Evolutionary conservation across 2,329 filamentous ascomycete genomes (phyloP), one percentile per base, ranked within the genome.

Genomic region (Chrysoporthe austroafricana): DNA sequence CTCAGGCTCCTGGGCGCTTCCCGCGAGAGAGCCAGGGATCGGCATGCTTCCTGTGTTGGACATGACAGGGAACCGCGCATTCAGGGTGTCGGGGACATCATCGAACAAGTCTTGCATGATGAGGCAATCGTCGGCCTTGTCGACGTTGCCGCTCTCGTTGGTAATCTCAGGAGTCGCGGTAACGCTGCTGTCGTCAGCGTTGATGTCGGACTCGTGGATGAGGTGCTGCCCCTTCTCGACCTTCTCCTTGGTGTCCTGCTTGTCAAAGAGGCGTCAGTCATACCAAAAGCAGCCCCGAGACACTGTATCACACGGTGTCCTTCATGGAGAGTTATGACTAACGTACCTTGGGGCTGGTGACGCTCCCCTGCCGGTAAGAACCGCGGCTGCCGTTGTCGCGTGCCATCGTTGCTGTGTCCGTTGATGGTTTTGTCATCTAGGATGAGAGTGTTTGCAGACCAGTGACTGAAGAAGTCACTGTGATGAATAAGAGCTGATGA

Each of bases 341-440:
- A 57, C 46, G 36, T 32, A 61, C 63, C 16, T 43, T 46, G 26
- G 34, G 34, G n/a, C 26, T 21, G 57, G 57, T 43, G 3, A 21
- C 57, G 57, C 42, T 34, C 44, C 32, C 42, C 46, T 43, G 63
- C 43, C 63, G 63, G 21, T 61, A 44, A 7, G 36, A 56, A 21
- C 57, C 46, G 18, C 57, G 46, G 16, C 18, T 54, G 57, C 63
- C 63, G 36, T 66, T 66, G 63, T 66, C 63, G 57, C 63, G 63
- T 34, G 63, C 63, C 63, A 66, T 66, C n/a, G 34, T 57, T 39
- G 54, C 34, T 57, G 54, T 57, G 11, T 57, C 34, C 8, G 18
- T 11, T 57, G 4, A 39, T 11, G 32, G 0, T 57, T 18, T 39
- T 8, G n/a, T 7, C 8, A 21, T 39, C 18, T 8, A 18, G 13